A percentile compares a stretch with the other conserved stretches of the same genome.
Conservation (phyloP, 2,329 filamentous ascomycete species). For the Colletotrichum tamarilloi region DNA sequence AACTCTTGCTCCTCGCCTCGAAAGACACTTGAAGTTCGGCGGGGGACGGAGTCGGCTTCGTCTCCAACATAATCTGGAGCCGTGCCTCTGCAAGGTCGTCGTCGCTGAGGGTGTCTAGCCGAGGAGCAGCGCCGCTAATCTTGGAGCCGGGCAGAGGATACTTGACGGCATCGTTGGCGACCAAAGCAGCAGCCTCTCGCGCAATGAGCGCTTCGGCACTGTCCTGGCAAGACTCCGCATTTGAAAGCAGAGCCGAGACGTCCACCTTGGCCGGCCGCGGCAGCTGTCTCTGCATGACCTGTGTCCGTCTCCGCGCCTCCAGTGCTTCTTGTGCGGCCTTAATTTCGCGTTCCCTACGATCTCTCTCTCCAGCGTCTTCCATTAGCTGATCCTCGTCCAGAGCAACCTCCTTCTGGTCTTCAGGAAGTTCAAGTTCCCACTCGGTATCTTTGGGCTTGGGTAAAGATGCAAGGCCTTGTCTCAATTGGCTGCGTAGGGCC, state of each 20-base stretch:
- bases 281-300: constrained; percentile 88
- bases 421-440: constrained; percentile 93
- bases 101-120: constrained; percentile 76
- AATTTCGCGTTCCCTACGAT: constrained; percentile 80
- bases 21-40: constrained; percentile 66
- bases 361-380: constrained; percentile 76
- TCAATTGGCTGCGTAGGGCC: constrained; percentile 75
- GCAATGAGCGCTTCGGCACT: constrained; percentile 77
- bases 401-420: constrained; percentile 75
- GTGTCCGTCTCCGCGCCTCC: constrained; percentile 85
- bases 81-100: constrained; percentile 78
- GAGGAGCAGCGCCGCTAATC: constrained; percentile 69
- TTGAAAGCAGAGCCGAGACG: constrained; percentile 70
- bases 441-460: constrained; percentile 94
- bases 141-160: constrained; percentile 78
- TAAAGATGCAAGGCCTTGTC: constrained; percentile 79
- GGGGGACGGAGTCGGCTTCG: constrained; percentile 58
- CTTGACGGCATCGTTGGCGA: constrained; percentile 83
- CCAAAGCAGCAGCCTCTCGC: constrained; percentile 80
- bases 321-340: constrained; percentile 78
- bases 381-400: constrained; percentile 61
- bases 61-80: constrained; percentile 80
- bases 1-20: constrained; percentile 62
- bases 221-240: constrained; percentile 70
- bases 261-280: constrained; percentile 83